Evolutionary conservation across 2,329 filamentous ascomycete genomes (phyloP).

Genomic region (Escovopsis weberi): DNA sequence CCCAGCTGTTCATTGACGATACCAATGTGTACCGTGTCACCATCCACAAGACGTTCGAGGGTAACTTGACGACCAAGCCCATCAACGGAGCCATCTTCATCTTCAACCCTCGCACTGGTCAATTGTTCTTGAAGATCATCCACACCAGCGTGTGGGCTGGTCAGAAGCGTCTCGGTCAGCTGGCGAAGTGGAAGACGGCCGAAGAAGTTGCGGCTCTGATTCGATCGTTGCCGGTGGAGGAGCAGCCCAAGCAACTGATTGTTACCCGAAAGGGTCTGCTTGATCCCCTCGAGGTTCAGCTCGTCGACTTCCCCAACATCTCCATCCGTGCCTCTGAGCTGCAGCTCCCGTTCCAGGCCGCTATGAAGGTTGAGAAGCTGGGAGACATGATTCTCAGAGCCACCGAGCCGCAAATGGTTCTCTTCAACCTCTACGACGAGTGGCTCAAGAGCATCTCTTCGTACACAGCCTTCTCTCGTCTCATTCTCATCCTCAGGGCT

Average conservation of each 20-base stretch:
- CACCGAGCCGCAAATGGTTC: conserved; percentile 98
- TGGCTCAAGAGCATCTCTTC: conserved; percentile 98
- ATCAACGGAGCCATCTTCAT: conserved; percentile 99
- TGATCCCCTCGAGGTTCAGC: conserved; percentile 90
- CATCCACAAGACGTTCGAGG: conserved; percentile 98
- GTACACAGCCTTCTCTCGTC: conserved; percentile 92
- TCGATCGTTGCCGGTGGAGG: conserved; percentile 86
- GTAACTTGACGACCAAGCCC: conserved; percentile 96
- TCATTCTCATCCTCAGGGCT: conserved; percentile 84
- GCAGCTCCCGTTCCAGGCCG: conserved; percentile 95
- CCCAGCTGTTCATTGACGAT: conserved; percentile 96
- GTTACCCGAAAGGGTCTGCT: conserved; percentile 94
- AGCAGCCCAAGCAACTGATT: conserved; percentile 97
- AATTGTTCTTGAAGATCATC: conserved; percentile 97
- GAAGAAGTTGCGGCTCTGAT: conserved; percentile 98
- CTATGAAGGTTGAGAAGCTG: conserved; percentile 99
- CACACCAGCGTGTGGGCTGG: conserved; percentile 99
- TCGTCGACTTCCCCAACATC: conserved; percentile 98
- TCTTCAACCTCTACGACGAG: conserved; percentile 98
- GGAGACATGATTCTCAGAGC: conserved; percentile 97
- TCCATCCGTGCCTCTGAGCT: conserved; percentile 95
- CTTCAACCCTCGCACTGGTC: conserved; percentile 96
- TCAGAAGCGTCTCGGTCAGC: conserved; percentile 94
- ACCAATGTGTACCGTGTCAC: conserved; percentile 99
- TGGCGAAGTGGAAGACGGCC: conserved; percentile 99